Percentiles rank a stretch among this genome's conserved stretches.
Conservation (phyloP, 1,284 basidiomycete genomes). For the Sporisorium scitamineum region DNA sequence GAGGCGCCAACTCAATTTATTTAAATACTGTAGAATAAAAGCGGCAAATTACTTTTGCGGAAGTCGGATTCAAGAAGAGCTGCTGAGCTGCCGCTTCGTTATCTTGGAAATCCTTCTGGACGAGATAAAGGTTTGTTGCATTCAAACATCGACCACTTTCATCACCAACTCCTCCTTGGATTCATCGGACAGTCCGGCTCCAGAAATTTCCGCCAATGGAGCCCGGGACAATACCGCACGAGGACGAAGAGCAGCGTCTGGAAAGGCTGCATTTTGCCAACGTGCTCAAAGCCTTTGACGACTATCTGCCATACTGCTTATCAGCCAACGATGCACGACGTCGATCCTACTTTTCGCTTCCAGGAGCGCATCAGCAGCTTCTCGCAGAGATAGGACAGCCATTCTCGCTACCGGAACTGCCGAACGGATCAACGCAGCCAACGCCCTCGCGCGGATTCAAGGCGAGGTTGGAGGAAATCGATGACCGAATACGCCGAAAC, state of each 20-base stretch:
- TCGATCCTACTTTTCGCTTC: constrained; percentile 56
- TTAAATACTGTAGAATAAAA: no score
- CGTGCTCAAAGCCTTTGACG: constrained; percentile 63
- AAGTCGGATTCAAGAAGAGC: constrained; percentile 27
- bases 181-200: background rate
- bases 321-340: constrained; percentile 59
- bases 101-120: background rate
- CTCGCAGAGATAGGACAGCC: constrained; percentile 42
- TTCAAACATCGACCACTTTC: background rate
- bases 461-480: constrained; percentile 62
- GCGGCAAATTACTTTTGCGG: constrained; percentile 5
- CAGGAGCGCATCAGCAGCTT: constrained; percentile 58
- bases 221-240: background rate
- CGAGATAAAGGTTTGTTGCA: background rate
- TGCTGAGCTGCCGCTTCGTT: background rate
- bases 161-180: background rate
- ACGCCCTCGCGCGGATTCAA: constrained; percentile 40
- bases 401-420: constrained; percentile 48
- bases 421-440: background rate
- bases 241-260: constrained; percentile 36
- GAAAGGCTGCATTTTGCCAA: constrained; percentile 62
- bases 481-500: constrained; percentile 67
- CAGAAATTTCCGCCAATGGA: background rate
- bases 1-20: constrained; percentile 11
- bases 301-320: constrained; percentile 65